These are phyloP conservation scores for Spiraea crenata DNA, from an alignment of 331 rosid genomes.

Conservation along the genomic window DNA sequence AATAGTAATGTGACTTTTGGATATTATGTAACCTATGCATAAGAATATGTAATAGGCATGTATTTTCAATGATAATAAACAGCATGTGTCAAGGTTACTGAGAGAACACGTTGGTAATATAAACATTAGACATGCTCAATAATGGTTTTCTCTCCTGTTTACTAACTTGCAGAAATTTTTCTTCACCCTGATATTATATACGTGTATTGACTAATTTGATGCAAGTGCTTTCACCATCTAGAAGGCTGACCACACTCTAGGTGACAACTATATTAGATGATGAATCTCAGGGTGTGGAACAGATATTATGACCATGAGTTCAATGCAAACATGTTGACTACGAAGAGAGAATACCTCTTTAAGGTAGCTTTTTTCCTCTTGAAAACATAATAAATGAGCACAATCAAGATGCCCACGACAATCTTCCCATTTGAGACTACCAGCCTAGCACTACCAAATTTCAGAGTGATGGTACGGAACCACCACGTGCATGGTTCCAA, in stretches of 20 bases:
- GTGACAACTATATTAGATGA: background rate
- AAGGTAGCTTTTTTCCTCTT: slow-evolving; percentile 55
- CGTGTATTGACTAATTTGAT: background rate
- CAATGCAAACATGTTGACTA: background rate
- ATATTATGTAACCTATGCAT: no score
- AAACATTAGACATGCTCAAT: no score
- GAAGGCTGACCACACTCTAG: background rate
- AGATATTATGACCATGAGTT: background rate
- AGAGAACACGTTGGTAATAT: no score
- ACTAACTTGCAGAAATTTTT: no score
- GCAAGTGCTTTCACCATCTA: background rate
- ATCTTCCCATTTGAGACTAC: slow-evolving; percentile 64
- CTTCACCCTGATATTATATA: background rate
- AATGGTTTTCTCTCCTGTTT: no score
- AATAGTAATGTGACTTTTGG: no score
- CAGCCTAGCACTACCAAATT: slow-evolving; percentile 54
- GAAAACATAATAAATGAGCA: slow-evolving; percentile 50
- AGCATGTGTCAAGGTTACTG: no score
- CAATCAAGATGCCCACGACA: slow-evolving; percentile 49
- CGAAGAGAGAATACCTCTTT: slow-evolving; percentile 38
- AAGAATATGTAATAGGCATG: no score
- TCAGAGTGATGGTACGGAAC: slow-evolving; percentile 58
- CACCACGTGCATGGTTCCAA: slow-evolving; percentile 64
- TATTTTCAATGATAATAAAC: no score
- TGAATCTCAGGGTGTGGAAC: background rate